Base-by-base conservation (phyloP, 108 stramenopile species). In the Cyclotella sp. region DNA sequence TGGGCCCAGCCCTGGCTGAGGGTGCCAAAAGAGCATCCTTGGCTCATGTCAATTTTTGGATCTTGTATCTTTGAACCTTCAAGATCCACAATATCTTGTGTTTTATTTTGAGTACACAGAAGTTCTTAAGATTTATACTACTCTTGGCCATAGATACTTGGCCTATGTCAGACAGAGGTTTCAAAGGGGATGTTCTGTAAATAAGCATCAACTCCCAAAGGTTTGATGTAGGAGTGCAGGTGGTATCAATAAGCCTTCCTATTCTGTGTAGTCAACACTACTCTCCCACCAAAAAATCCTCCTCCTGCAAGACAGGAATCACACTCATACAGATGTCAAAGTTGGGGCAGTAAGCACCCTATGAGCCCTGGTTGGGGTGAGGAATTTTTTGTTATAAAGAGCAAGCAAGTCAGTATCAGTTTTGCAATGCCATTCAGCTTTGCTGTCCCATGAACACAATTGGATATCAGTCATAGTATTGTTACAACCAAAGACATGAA, bases 151-250 rank as follows among this genome's bases (percentile, higher is more conserved):
- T n/a, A n/a, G n/a, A n/a, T n/a, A n/a, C n/a, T n/a, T n/a, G n/a
- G n/a, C n/a, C n/a, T n/a, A n/a, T n/a, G n/a, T n/a, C n/a, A n/a
- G n/a, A n/a, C n/a, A n/a, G n/a, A 2, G 34, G 6, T 34, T 2
- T 34, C 6, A 6, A 34, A 34, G 4, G 34, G 34, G 34, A 6
- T 34, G 2, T 2, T 5, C 34, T 5, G 6, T 34, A 6, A 6
- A 43, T 34, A 29, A 72, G 60, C 59, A 59, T 72, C 72, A 24
- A 72, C 45, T 61, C 72, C 72, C 72, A 72, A 0, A 72, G 72
- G 59, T 9, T 3, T 4, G 72, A 22, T 27, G 30, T 61, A 72
- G 28, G 3, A 0, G 22, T 1, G 0, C 72, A 58, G 61, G 21
- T 72, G 26, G 0, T 9, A 0, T n/a, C 72, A 72, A 62, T 45